Percentiles rank a stretch among this genome's conserved stretches.
Conservation (phyloP, 352 stramenopile species). For the Chrysophaeum taylorii region DNA sequence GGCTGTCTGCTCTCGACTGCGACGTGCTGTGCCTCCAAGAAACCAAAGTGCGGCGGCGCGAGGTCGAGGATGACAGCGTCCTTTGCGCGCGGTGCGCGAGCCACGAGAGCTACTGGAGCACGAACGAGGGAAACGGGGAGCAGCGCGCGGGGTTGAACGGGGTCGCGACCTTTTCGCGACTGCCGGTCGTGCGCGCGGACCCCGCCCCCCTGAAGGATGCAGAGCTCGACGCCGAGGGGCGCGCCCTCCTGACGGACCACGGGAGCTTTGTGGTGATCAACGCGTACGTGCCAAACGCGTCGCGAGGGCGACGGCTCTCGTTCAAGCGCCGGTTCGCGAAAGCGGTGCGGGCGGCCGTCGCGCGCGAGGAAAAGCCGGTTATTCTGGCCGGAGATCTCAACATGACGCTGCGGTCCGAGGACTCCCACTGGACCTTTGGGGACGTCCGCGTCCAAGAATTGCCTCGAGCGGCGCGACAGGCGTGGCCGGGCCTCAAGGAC, state of each 20-base stretch:
- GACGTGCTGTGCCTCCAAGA: conserved; percentile 54
- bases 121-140: conserved; percentile 34
- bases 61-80: not conserved
- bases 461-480: not conserved
- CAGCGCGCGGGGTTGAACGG: conserved; percentile 43
- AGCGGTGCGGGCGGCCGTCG: conserved; percentile 43
- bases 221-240: conserved; percentile 49
- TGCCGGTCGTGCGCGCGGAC: conserved; percentile 34
- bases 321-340: conserved; percentile 55
- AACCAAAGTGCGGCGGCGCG: conserved; percentile 39
- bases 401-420: conserved; percentile 38
- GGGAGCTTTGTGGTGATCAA: conserved; percentile 56
- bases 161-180: conserved; percentile 48
- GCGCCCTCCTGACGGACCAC: conserved; percentile 57
- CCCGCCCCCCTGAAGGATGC: conserved; percentile 27
- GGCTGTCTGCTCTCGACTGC: not conserved
- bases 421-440: conserved; percentile 47
- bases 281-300: conserved; percentile 48
- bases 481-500: not conserved
- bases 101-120: conserved; percentile 55
- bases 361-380: conserved; percentile 42
- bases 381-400: conserved; percentile 62
- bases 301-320: conserved; percentile 26
- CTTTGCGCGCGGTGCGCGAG: conserved; percentile 28
- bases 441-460: too few species aligned